A percentile compares a stretch with the other conserved stretches of the same genome.
phyloP scores from a whole-genome alignment of 768 basidiomycete genomes.

The Hygrocybe coccinea region DNA sequence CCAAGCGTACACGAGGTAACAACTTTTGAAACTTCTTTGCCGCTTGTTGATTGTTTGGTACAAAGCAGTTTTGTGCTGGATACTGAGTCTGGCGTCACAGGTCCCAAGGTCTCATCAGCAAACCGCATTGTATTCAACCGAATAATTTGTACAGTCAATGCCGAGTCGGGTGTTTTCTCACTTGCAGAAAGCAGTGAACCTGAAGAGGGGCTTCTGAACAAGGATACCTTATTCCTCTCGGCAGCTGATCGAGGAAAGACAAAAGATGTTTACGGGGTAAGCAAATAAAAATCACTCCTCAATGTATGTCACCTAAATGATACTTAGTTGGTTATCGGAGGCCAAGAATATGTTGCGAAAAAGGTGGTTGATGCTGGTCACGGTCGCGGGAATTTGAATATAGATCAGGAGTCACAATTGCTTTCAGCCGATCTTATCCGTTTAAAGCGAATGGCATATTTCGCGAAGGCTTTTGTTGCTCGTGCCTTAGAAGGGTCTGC shows the following conservation, averaged over 20 bases:
- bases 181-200: not conserved
- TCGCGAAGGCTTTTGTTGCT: not conserved
- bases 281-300: not conserved
- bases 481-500: not conserved
- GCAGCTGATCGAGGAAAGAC: not conserved
- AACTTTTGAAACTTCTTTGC: too few relatives aligned
- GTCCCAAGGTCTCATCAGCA: not conserved
- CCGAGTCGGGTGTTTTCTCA: not conserved
- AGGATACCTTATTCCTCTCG: not conserved
- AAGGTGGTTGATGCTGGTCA: conserved; percentile 1
- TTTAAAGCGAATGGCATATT: conserved; percentile 3
- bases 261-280: conserved; percentile 2
- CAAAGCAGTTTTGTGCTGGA: not conserved
- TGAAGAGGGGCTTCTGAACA: not conserved
- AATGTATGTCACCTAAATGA: not conserved
- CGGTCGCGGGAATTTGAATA: not conserved
- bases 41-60: too few relatives aligned
- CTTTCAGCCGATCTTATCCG: not conserved
- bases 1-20: not conserved
- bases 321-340: not conserved
- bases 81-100: not conserved
- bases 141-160: not conserved
- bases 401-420: not conserved
- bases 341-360: conserved; percentile 3
- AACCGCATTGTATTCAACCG: not conserved